phyloP scores from a whole-genome alignment of 805 yeast genomes.

The Nakazawaea wickerhamii region DNA sequence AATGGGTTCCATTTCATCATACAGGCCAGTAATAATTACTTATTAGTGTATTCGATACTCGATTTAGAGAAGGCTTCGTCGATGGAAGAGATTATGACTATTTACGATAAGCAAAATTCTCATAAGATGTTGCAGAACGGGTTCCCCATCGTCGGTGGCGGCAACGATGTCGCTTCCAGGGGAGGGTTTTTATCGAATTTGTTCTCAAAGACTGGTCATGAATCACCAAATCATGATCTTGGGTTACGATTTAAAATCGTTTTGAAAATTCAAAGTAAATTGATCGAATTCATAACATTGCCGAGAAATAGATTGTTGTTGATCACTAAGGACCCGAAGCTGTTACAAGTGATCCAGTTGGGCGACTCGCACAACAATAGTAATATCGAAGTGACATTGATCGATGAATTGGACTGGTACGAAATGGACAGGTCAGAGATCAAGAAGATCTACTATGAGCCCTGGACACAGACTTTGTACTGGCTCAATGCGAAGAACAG shows the following conservation, averaged over 20 bases:
- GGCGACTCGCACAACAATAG: constrained; percentile 20
- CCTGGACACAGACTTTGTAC: constrained; percentile 22
- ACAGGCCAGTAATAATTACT: constrained; percentile 32
- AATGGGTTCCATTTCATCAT: constrained; percentile 37
- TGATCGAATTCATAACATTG: constrained; percentile 24
- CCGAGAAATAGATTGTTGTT: constrained; percentile 22
- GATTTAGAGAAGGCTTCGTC: constrained; percentile 18
- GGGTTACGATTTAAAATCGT: constrained; percentile 29
- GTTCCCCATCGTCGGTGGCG: constrained; percentile 17
- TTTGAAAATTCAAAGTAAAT: constrained; percentile 28
- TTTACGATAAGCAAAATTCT: constrained; percentile 19
- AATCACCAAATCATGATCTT: constrained; percentile 26
- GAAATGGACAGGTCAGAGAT: constrained; percentile 15
- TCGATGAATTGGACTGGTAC: constrained; percentile 30
- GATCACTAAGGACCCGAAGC: constrained; percentile 26
- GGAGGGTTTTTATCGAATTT: constrained; percentile 23
- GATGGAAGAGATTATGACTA: constrained; percentile 24
- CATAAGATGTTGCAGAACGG: constrained; percentile 31
- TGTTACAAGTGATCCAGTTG: constrained; percentile 28
- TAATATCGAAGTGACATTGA: constrained; percentile 23
- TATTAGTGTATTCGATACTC: constrained; percentile 38
- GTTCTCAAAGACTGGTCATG: constrained; percentile 19
- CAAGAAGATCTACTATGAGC: constrained; percentile 18
- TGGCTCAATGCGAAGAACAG: constrained; percentile 27
- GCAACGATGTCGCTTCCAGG: constrained; percentile 16